Evolutionary conservation across 169 alveolate species (phyloP), one percentile per base, ranked within the genome.

Genomic region (Cryptosporidium parvum): DNA sequence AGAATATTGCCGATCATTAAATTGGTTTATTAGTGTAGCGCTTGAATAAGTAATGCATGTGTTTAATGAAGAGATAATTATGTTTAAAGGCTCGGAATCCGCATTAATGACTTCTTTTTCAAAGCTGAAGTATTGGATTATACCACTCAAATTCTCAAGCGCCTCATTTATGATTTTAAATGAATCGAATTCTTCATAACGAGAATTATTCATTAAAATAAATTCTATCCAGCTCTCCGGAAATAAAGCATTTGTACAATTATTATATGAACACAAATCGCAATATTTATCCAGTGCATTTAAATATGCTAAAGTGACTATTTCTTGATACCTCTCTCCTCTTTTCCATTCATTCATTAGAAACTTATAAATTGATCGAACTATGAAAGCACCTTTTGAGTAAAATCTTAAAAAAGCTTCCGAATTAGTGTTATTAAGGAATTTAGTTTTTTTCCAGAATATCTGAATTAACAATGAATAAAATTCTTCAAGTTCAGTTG

Each of bases 231-330:
- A 80, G 6, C 62, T 42, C 10, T 21, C 21, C 3, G 80, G 65
- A 29, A 80, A 80, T 51, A 80, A 59, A 29, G 12, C 1, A 14
- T 31, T 26, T 3, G 29, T 65, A 8, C 16, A 23, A 29, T 62
- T 48, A 39, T 23, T 23, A 14, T n/a, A 12, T 31, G 23, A 62
- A 26, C 62, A 23, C 14, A 62, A 26, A 9, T 62, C 89, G 8
- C 53, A 42, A 68, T 80, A 80, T 44, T 23, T 62, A 10, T 29
- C 44, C 29, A 80, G 14, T n/a, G 75, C 42, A 80, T 61, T 42
- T 18, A 80, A 44, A 80, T 42, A 65, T 1, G 89, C 33, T 37
- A 80, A 80, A 31, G 70, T 65, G 18, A 51, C 42, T 16, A 80
- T 80, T 18, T 80, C 89, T 58, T 62, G 59, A 39, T 23, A 23